Base-by-base conservation (phyloP, 1,139 yeast species). In the Pneumocystis sp. region DNA sequence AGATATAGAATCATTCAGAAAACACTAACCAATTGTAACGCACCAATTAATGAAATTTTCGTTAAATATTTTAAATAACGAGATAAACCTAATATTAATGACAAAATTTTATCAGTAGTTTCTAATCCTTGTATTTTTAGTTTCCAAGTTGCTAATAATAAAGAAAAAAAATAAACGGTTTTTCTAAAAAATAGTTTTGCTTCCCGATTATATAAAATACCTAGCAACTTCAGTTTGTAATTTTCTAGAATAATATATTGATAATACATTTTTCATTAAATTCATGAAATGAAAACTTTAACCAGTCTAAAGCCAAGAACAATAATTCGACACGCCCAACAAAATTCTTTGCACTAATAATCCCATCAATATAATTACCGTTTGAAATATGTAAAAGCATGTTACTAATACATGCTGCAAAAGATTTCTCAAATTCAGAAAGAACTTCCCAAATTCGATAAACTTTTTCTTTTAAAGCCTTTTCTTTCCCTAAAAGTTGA, bases 41-140 rank as follows among this genome's bases (percentile, higher is more conserved):
- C 69, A 39, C 65, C 68, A 15, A 68, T 66, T 42, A 66, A 59
- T 2, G 68, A 66, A 17, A 66, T 66, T 68, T 97, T 80, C 21
- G 93, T 87, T 50, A 93, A 79, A 12, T 93, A 79, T 74, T 95
- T 93, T 71, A 93, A 79, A 74, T 90, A 91, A 74, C 95, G 98
- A 0, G 98, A 97, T 72, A 95, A 80, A 0, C 96, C 91, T 1
- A 97, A 90, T 15, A 91, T 93, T 5, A 91, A 84, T 0, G 95
- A 85, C 69, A 93, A 79, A 62, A 93, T 73, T 61, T 86, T 88
- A 25, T 89, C 90, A 1, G 76, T 73, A 31, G 73, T 70, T 6
- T 73, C 75, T 69, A 71, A 69, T 56, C 70, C 69, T 62, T 69
- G 68, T 44, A 67, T 70, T 12, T 67, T 68, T 42, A 60, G 62